Conservation (phyloP, 1,284 basidiomycete genomes). For the Apiotrichum domesticum region DNA sequence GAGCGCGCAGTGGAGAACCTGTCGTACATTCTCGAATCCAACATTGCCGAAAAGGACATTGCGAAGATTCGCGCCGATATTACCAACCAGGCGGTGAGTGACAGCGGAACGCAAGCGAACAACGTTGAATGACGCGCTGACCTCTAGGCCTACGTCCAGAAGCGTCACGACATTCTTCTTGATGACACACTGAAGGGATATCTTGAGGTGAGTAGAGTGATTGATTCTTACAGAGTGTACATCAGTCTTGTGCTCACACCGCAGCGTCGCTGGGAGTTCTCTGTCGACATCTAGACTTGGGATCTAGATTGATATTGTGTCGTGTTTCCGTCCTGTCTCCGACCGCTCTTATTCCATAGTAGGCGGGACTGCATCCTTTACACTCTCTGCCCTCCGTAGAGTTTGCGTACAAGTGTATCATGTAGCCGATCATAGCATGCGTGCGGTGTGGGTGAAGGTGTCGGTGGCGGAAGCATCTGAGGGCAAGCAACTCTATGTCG, state of each 20-base stretch:
- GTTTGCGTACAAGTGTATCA: no score
- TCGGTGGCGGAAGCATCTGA: no score
- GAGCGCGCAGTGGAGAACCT: conserved; percentile 93
- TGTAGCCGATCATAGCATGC: no score
- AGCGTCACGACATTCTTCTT: conserved; percentile 88
- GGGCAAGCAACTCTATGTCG: no score
- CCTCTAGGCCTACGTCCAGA: conserved; percentile 82
- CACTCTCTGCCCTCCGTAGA: no score
- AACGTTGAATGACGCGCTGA: no score
- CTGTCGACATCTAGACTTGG: conserved; percentile 8
- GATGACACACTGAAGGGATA: conserved; percentile 91
- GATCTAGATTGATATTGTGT: no score
- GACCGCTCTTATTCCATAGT: no score
- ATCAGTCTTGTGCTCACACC: no score
- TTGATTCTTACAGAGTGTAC: neutral
- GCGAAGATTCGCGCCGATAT: conserved; percentile 79
- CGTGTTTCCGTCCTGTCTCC: no score
- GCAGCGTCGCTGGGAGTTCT: conserved; percentile 48
- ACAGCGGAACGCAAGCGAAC: neutral
- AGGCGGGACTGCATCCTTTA: no score
- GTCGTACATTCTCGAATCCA: conserved; percentile 83
- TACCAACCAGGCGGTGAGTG: conserved; percentile 80
- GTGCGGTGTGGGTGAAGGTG: no score
- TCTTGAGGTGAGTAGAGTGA: conserved; percentile 59
- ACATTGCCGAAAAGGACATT: conserved; percentile 76